Conservation (phyloP, 176 grass and related monocot genomes). For the Leersia perrieri region DNA sequence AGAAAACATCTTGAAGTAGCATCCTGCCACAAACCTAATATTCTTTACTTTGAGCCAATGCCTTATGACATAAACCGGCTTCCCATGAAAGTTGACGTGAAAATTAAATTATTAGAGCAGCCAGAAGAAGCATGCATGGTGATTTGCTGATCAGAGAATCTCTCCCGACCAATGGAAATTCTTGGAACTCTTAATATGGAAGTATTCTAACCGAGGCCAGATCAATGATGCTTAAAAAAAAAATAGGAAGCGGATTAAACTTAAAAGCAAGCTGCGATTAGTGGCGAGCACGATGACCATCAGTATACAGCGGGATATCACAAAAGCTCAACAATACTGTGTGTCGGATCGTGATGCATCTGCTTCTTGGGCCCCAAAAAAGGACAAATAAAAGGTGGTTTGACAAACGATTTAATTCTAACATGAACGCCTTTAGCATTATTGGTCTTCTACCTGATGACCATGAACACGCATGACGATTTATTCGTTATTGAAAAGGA, state of each 20-base stretch:
- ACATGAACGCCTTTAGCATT: neutral
- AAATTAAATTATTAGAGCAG: conserved; percentile 26
- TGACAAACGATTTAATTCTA: neutral
- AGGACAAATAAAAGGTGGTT: neutral
- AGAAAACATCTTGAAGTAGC: neutral
- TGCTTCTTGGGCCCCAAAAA: neutral
- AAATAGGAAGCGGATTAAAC: neutral
- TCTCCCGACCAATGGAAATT: conserved; percentile 8
- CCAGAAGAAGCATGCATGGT: neutral
- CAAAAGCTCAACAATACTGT: conserved; percentile 17
- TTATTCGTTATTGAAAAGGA: neutral
- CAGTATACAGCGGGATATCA: neutral
- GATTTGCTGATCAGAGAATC: neutral
- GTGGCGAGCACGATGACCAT: conserved; percentile 17
- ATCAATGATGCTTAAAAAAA: neutral
- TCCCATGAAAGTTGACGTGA: conserved; percentile 34
- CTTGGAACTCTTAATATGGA: neutral
- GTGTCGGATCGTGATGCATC: conserved; percentile 4
- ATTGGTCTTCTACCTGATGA: neutral
- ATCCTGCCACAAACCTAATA: neutral
- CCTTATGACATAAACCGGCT: neutral
- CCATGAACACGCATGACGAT: neutral
- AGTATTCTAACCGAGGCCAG: conserved; percentile 5
- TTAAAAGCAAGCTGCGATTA: conserved; percentile 28
- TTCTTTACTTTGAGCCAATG: neutral